Conservation (phyloP, 225 moss, liverwort and hornwort genomes). For the Pleurozium schreberi region DNA sequence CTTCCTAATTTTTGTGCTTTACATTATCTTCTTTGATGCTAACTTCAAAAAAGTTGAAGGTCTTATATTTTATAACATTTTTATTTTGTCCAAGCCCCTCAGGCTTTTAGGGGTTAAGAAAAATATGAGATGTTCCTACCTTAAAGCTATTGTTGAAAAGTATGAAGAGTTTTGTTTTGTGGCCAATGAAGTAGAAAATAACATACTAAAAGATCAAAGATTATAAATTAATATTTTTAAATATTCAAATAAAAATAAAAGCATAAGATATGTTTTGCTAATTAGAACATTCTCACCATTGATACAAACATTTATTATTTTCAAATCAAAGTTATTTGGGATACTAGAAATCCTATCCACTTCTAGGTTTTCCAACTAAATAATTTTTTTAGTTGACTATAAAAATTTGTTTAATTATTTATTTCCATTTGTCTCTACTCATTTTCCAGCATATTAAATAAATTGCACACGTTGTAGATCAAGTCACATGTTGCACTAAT, state of each 20-base stretch:
- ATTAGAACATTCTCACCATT: background rate
- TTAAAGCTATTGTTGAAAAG: background rate
- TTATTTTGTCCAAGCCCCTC: no score
- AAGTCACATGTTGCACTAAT: background rate
- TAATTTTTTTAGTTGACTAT: background rate
- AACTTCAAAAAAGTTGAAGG: no score
- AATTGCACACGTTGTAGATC: background rate
- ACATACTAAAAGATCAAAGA: no score
- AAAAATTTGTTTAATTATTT: background rate
- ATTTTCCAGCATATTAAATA: background rate
- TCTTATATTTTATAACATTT: no score
- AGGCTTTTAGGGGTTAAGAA: no score
- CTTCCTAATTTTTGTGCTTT: no score
- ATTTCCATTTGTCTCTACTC: background rate
- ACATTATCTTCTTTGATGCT: no score
- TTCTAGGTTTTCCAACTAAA: background rate
- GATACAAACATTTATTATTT: background rate
- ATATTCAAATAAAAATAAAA: background rate
- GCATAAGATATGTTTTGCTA: background rate
- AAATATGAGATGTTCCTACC: background rate
- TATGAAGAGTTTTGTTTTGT: no score
- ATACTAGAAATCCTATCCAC: background rate
- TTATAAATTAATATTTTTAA: background rate
- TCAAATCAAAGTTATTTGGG: background rate
- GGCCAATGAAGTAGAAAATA: background rate